Conservation (phyloP, 2,329 filamentous ascomycete species). For the Neopestalotiopsis sp. region DNA sequence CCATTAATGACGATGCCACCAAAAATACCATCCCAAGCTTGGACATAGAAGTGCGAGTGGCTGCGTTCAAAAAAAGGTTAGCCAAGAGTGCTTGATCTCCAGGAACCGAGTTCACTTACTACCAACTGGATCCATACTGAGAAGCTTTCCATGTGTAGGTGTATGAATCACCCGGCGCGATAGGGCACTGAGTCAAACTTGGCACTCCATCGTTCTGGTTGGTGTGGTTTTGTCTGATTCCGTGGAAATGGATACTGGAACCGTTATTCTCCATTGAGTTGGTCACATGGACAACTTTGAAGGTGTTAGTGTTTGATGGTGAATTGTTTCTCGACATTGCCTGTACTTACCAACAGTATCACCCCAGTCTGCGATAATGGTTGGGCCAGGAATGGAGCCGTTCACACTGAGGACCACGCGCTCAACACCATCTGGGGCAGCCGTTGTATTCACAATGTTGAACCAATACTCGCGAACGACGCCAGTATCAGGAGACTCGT, state of each 20-base stretch:
- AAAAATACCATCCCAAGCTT: constrained; percentile 59
- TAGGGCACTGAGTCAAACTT: constrained; percentile 55
- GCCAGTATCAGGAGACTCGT: constrained; percentile 40
- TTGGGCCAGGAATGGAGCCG: constrained; percentile 34
- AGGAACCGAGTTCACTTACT: background rate
- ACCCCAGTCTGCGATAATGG: constrained; percentile 52
- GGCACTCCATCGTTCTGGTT: constrained; percentile 63
- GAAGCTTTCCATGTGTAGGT: constrained; percentile 65
- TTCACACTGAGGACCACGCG: constrained; percentile 44
- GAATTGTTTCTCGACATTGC: background rate
- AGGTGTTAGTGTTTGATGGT: constrained; percentile 27
- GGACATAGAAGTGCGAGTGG: constrained; percentile 56
- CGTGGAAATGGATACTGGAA: constrained; percentile 69
- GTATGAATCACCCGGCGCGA: constrained; percentile 53
- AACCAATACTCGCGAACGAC: constrained; percentile 42
- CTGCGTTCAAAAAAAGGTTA: background rate
- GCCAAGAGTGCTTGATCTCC: constrained; percentile 47
- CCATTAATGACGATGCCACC: constrained; percentile 68
- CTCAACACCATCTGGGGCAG: constrained; percentile 40
- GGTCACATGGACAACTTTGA: constrained; percentile 52
- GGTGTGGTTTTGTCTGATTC: constrained; percentile 61
- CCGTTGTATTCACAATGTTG: constrained; percentile 30
- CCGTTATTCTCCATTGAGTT: constrained; percentile 59
- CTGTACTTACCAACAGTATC: constrained; percentile 11
- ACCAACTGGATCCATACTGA: constrained; percentile 62